phyloP scores from a whole-genome alignment of 306 rosid genomes.

The Vigna reflexopilosa region DNA sequence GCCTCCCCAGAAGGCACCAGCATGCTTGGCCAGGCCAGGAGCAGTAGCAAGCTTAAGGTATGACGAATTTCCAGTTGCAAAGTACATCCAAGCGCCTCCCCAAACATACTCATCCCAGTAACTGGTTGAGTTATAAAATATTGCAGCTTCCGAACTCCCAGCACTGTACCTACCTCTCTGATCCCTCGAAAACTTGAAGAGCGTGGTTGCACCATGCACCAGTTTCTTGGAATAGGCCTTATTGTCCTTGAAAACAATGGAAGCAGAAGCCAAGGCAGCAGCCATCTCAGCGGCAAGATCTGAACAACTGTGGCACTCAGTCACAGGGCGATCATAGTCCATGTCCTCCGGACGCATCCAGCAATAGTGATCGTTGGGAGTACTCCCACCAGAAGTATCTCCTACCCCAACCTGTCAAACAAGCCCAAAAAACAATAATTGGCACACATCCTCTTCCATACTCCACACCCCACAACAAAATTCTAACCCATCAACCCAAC shows the following conservation, averaged over 20 bases:
- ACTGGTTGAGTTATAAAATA: slow-evolving; percentile 80
- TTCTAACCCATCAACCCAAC: neutral
- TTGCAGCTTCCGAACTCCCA: slow-evolving; percentile 67
- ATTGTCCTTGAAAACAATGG: slow-evolving; percentile 98
- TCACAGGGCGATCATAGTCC: slow-evolving; percentile 82
- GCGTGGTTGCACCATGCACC: slow-evolving; percentile 92
- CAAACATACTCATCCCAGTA: slow-evolving; percentile 94
- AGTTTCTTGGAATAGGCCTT: slow-evolving; percentile 95
- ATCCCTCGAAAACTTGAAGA: slow-evolving; percentile 71
- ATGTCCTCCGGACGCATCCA: slow-evolving; percentile 99
- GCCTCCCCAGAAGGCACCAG: slow-evolving; percentile 99
- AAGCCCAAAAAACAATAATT: slow-evolving; percentile 21
- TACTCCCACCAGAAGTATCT: slow-evolving; percentile 78
- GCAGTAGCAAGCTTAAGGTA: slow-evolving; percentile 89
- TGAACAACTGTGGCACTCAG: slow-evolving; percentile 63
- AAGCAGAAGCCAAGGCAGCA: slow-evolving; percentile 91
- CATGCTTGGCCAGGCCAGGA: slow-evolving; percentile 89
- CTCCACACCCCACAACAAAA: slow-evolving; percentile 9
- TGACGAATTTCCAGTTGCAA: slow-evolving; percentile 87
- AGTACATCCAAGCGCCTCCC: slow-evolving; percentile 99
- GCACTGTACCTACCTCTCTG: slow-evolving; percentile 85
- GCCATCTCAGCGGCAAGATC: slow-evolving; percentile 99
- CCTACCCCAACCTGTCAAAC: slow-evolving; percentile 79
- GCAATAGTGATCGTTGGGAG: slow-evolving; percentile 93
- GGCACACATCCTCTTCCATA: neutral